Evolutionary conservation across 2,329 filamentous ascomycete species (phyloP).

Genomic region (Botrytis galanthina): DNA sequence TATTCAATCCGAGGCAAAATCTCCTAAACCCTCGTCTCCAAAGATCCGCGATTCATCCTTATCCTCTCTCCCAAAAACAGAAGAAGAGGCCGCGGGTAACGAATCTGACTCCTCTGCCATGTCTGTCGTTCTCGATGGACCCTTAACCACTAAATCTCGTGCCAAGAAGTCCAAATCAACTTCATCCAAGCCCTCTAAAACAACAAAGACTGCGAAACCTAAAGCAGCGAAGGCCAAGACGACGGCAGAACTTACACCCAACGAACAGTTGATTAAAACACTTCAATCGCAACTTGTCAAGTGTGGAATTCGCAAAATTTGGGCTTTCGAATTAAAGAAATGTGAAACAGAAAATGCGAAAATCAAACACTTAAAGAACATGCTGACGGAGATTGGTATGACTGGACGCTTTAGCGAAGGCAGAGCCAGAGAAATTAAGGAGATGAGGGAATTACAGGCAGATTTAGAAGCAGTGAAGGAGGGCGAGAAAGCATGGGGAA

Average conservation of each 20-base stretch:
- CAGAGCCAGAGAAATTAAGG: conserved; percentile 83
- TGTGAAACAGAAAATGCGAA: conserved; percentile 75
- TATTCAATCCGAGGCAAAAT: not conserved
- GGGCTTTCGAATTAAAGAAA: conserved; percentile 78
- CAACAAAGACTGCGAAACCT: conserved; percentile 33
- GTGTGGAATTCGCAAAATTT: conserved; percentile 90
- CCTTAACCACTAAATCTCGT: conserved; percentile 15
- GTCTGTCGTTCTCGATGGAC: conserved; percentile 71
- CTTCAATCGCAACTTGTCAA: conserved; percentile 84
- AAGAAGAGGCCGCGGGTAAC: conserved; percentile 38
- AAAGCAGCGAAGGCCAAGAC: conserved; percentile 43
- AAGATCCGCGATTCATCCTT: conserved; percentile 21
- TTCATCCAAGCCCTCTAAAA: conserved; percentile 36
- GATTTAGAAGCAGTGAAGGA: conserved; percentile 84
- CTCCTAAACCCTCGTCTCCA: conserved; percentile 21
- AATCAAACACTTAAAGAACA: conserved; percentile 73
- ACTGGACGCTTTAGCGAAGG: conserved; percentile 81
- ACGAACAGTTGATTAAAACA: conserved; percentile 80
- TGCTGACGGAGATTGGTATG: conserved; percentile 84
- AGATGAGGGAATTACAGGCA: conserved; percentile 76
- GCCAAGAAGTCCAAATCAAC: conserved; percentile 48
- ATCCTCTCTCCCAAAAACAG: conserved; percentile 13
- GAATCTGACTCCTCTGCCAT: conserved; percentile 58
- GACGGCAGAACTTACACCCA: conserved; percentile 49
- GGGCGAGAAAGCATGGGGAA: conserved; percentile 77